Conservation (phyloP, 805 yeast species). For the Starmera quercuum region DNA sequence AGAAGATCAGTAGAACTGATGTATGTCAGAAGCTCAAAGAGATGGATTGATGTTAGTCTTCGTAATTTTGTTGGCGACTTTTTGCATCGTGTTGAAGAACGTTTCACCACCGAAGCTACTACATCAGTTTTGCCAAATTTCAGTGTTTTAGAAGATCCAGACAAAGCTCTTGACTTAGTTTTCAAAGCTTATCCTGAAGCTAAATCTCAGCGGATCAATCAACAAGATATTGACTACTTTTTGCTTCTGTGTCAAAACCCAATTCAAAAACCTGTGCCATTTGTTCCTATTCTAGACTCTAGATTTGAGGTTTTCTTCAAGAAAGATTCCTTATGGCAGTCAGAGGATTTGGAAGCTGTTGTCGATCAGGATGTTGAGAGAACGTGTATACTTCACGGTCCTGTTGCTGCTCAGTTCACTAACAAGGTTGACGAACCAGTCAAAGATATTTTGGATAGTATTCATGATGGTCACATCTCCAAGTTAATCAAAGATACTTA, state of each 20-base stretch:
- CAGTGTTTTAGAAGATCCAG: slow-evolving; percentile 62
- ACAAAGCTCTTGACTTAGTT: slow-evolving; percentile 47
- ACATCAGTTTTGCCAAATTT: slow-evolving; percentile 71
- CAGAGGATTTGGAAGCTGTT: slow-evolving; percentile 94
- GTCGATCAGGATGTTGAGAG: slow-evolving; percentile 94
- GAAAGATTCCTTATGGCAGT: slow-evolving; percentile 99
- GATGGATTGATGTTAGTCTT: slow-evolving; percentile 86
- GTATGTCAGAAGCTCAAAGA: slow-evolving; percentile 65
- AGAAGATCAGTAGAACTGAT: slow-evolving; percentile 80
- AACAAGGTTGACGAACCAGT: slow-evolving; percentile 87
- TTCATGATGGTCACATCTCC: slow-evolving; percentile 85
- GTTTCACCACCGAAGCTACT: slow-evolving; percentile 58
- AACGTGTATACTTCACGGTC: slow-evolving; percentile 98
- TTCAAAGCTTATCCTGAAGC: slow-evolving; percentile 69
- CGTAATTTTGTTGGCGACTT: slow-evolving; percentile 82
- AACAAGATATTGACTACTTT: slow-evolving; percentile 93
- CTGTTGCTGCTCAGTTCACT: slow-evolving; percentile 94
- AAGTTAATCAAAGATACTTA: slow-evolving; percentile 64
- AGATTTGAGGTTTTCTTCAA: slow-evolving; percentile 94
- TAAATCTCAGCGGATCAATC: slow-evolving; percentile 75
- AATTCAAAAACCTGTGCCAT: slow-evolving; percentile 94
- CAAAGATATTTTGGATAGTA: slow-evolving; percentile 76
- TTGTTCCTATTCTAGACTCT: slow-evolving; percentile 90
- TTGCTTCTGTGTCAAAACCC: slow-evolving; percentile 77
- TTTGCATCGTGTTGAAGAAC: slow-evolving; percentile 94